Base-by-base conservation (phyloP, 441 rosid genomes). In the Euphorbia celastroides region DNA sequence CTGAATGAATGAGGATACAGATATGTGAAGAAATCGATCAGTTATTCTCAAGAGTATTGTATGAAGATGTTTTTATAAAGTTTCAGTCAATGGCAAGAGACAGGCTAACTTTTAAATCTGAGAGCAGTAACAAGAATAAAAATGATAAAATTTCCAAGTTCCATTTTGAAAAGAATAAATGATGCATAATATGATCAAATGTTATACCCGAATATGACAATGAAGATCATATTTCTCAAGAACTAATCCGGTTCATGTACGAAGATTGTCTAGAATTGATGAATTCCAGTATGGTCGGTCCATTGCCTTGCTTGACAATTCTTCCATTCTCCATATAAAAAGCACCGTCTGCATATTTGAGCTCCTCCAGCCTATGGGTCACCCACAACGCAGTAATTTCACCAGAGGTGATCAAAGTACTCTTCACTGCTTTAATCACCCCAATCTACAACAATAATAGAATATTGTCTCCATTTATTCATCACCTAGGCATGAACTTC, bases 291-390 rank as follows among this genome's bases (percentile, higher is more conserved):
- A 91, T 81, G 57, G 83, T 82, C 65, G 78, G 68, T 66, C 87
- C 92, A 76, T 84, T 79, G 20, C 93, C 93, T 25, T 69, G 77
- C 84, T 69, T 85, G 10, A 89, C 77, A 32, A 89, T 82, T 77
- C 78, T 91, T 27, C 99, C 93, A 1, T 88, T 74, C 74, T 88
- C 97, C 93, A 88, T 93, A 68, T 86, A 89, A 22, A 91, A 79
- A 20, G 96, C 96, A 59, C 96, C 97, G 72, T 93, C 93, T 10
- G 96, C 97, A 70, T 79, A 85, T 77, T 86, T 77, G 0, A 91
- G 90, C 75, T 93, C 99, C 78, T 93, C 96, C 75, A 93, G 72
- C 44, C 96, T 81, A 83, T 91, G 99, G 34, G 97, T 91, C 46
- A 91, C 96, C 99, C 97, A 93, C 63, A 91, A 69, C 1, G 93